Percentiles rank a stretch among this genome's conserved stretches.
Evolutionary conservation across 768 basidiomycete genomes (phyloP).

Genomic region (Leucocoprinus birnbaumii): DNA sequence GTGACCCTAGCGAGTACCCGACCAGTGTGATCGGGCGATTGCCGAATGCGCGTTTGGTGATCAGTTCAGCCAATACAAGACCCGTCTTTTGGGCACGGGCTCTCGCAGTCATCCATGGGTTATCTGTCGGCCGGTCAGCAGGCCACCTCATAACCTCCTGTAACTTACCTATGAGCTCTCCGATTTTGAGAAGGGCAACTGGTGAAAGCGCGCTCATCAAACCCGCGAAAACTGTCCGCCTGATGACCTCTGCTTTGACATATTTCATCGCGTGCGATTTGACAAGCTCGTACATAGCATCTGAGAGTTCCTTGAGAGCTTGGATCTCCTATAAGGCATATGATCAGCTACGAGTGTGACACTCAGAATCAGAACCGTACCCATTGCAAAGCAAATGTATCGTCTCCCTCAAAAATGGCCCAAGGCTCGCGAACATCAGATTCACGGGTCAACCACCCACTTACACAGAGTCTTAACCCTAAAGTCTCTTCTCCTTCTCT

Average conservation of each 20-base stretch:
- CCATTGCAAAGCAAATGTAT: slow-evolving; percentile 59
- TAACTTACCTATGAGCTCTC: slow-evolving; percentile 47
- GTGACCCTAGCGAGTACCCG: slow-evolving; percentile 56
- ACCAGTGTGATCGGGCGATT: slow-evolving; percentile 50
- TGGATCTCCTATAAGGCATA: slow-evolving; percentile 44
- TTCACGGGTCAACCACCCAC: slow-evolving; percentile 46
- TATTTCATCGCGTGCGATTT: slow-evolving; percentile 49
- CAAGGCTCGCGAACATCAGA: slow-evolving; percentile 51
- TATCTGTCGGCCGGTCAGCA: slow-evolving; percentile 32
- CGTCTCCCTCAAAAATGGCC: slow-evolving; percentile 46
- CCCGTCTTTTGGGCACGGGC: slow-evolving; percentile 52
- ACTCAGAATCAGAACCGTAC: slow-evolving; percentile 25
- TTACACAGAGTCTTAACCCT: slow-evolving; percentile 50
- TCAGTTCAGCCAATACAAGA: slow-evolving; percentile 48
- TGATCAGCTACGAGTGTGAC: not conserved
- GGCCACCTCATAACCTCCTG: not conserved
- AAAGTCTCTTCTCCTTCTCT: slow-evolving; percentile 39
- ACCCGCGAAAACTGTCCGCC: slow-evolving; percentile 47
- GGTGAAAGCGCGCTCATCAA: slow-evolving; percentile 50
- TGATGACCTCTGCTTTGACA: slow-evolving; percentile 44
- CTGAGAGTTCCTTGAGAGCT: slow-evolving; percentile 46
- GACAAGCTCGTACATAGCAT: slow-evolving; percentile 40
- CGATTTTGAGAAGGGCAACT: slow-evolving; percentile 46
- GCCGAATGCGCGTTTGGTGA: slow-evolving; percentile 48
- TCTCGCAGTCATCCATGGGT: slow-evolving; percentile 57